A percentile compares a stretch with the other conserved stretches of the same genome.
These are phyloP conservation scores for Abrus precatorius DNA, from an alignment of 306 rosid species.

Conservation along the genomic window DNA sequence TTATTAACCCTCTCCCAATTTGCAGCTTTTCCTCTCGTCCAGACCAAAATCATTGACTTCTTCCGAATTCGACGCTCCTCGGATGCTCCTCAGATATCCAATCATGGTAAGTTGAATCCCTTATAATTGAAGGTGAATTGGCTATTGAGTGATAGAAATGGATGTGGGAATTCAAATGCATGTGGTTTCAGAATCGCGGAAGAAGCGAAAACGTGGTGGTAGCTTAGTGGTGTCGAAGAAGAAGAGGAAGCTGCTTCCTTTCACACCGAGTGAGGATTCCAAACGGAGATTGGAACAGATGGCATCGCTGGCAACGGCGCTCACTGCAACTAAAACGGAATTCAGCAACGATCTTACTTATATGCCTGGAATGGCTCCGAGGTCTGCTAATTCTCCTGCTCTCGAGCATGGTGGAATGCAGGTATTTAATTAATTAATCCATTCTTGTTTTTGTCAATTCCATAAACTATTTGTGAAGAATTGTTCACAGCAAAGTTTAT, in stretches of 20 bases:
- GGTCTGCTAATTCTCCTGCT: constrained; percentile 71
- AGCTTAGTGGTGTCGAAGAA: constrained; percentile 70
- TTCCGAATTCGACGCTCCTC: constrained; percentile 69
- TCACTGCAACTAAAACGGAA: constrained; percentile 74
- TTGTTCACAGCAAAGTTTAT: too few relatives aligned
- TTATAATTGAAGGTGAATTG: too few relatives aligned
- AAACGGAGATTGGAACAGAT: constrained; percentile 79
- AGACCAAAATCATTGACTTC: constrained; percentile 89
- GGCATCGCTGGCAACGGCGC: constrained; percentile 93
- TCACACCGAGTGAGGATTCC: constrained; percentile 68
- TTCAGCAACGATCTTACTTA: constrained; percentile 82
- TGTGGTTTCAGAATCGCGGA: constrained; percentile 57
- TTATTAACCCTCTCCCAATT: background rate
- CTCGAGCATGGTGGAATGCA: constrained; percentile 92
- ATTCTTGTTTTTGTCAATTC: too few relatives aligned
- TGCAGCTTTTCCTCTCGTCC: constrained; percentile 87
- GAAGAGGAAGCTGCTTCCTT: constrained; percentile 74
- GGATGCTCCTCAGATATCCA: constrained; percentile 30
- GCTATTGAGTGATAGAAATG: too few relatives aligned
- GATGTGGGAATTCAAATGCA: too few relatives aligned
- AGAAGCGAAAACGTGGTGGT: constrained; percentile 67
- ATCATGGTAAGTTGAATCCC: constrained; percentile 57
- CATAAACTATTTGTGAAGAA: too few relatives aligned
- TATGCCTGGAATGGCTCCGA: constrained; percentile 78
- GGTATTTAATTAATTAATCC: constrained; percentile 54